Conservation (phyloP, 139 green algal species). For the Pleodorina starrii region DNA sequence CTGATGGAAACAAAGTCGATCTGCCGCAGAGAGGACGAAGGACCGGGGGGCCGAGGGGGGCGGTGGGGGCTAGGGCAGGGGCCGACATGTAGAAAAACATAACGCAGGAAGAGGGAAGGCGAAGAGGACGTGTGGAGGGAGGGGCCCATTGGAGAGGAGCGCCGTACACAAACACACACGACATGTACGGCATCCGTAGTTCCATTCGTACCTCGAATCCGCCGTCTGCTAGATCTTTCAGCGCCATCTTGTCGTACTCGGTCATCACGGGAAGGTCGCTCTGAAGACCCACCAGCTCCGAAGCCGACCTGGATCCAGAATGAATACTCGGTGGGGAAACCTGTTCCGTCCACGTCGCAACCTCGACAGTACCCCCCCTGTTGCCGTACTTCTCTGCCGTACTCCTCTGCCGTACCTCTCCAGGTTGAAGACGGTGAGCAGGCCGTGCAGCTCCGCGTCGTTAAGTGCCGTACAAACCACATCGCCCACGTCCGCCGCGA, state of each 20-base stretch:
- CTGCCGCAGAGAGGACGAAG: constrained; percentile 47
- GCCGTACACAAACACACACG: too few species aligned
- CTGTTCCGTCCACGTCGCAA: too few species aligned
- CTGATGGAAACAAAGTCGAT: constrained; percentile 87
- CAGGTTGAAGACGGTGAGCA: constrained; percentile 92
- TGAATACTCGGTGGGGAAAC: too few species aligned
- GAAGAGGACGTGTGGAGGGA: too few species aligned
- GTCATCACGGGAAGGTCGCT: constrained; percentile 83
- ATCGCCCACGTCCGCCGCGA: constrained; percentile 52
- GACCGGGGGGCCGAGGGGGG: not conserved
- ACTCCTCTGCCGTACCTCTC: constrained; percentile 72
- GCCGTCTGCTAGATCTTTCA: constrained; percentile 10
- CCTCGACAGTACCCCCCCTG: too few species aligned
- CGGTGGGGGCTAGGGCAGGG: not conserved
- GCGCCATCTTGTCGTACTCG: constrained; percentile 44
- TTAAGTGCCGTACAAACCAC: constrained; percentile 82
- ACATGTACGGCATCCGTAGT: too few species aligned
- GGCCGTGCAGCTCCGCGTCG: constrained; percentile 81
- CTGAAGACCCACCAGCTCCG: constrained; percentile 62
- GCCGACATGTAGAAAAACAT: too few species aligned
- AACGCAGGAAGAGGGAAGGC: too few species aligned
- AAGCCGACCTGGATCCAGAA: constrained; percentile 15
- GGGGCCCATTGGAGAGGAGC: too few species aligned
- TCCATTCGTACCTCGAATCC: constrained; percentile 23
- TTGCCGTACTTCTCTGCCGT: too few species aligned